Evolutionary conservation across 441 rosid genomes (phyloP), one percentile per base, ranked within the genome.

Genomic region (Theobroma grandiflorum): DNA sequence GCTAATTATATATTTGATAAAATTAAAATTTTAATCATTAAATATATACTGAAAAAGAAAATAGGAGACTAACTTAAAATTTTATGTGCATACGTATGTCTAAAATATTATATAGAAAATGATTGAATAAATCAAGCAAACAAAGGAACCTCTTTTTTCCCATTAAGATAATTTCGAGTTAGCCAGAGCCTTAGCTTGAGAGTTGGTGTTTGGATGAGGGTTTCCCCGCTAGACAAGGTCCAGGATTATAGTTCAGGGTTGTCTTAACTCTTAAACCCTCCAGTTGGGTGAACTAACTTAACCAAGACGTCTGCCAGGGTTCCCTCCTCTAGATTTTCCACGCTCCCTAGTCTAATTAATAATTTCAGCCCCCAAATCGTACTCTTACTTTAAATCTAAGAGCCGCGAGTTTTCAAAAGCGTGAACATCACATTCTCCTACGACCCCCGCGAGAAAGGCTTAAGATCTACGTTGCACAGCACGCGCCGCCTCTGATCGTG

Each of bases 221-320:
- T 33, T 37, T 38, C 53, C 55, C 76, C 82, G 42, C 74, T 70
- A 74, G 84, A 81, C 89, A 81, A 10, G 75, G 78, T 74, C 83
- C 85, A 38, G 71, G 66, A 73, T 84, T 49, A n/a, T 72, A 74
- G 72, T 75, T 78, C 43, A 7, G 74, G 76, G 81, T 82, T 83
- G 75, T 72, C 68, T 2, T 49, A 33, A 61, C 52, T 62, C 53
- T 66, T 18, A 40, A 40, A 45, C 40, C 53, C 22, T 16, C 12
- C 18, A 38, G 0, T 55, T 33, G 42, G 77, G 81, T 79, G 72
- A 79, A 81, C 81, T 67, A 75, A 78, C 84, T 59, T 20, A 79
- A 84, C 85, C 83, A 62, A 12, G 61, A 49, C 49, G 62, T 6
- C 31, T 38, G 18, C 52, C 31, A 26, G 14, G 6, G 0, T 49